Evolutionary conservation across 768 basidiomycete genomes (phyloP).

Genomic region (Termitomyces sp.): DNA sequence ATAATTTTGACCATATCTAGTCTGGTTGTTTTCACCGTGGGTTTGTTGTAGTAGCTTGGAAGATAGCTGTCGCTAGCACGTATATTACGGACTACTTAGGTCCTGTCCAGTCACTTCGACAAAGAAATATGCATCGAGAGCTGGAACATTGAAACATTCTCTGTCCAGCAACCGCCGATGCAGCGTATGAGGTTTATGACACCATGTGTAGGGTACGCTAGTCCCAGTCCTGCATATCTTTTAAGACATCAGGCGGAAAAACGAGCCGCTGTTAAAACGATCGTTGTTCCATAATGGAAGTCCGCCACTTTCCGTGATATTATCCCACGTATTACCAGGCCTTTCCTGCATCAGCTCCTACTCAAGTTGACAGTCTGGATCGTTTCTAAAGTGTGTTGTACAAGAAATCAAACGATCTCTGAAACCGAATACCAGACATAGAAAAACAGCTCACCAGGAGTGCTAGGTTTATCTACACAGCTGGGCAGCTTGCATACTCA

Average conservation of each 20-base stretch:
- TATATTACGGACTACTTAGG: constrained; percentile 4
- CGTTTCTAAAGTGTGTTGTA: no score
- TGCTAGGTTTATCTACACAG: no score
- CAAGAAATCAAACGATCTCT: no score
- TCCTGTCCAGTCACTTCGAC: not conserved
- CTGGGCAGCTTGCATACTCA: no score
- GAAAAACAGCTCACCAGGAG: no score
- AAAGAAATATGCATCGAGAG: not conserved
- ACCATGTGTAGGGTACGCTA: not conserved
- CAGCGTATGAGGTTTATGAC: not conserved
- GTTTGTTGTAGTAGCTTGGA: not conserved
- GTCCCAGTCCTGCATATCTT: not conserved
- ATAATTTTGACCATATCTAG: constrained; percentile 6
- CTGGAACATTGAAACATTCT: not conserved
- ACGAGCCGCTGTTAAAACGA: not conserved
- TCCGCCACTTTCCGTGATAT: not conserved
- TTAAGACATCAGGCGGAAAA: not conserved
- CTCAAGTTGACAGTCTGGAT: no score
- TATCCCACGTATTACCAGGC: no score
- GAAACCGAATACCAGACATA: no score
- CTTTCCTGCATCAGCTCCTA: no score
- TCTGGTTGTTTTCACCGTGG: constrained; percentile 4
- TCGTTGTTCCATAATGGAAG: not conserved
- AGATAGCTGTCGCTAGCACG: not conserved
- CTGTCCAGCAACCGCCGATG: not conserved